A percentile compares a stretch with the other conserved stretches of the same genome.
phyloP scores from a whole-genome alignment of 202 grass and related monocot species.

The Zizania palustris region DNA sequence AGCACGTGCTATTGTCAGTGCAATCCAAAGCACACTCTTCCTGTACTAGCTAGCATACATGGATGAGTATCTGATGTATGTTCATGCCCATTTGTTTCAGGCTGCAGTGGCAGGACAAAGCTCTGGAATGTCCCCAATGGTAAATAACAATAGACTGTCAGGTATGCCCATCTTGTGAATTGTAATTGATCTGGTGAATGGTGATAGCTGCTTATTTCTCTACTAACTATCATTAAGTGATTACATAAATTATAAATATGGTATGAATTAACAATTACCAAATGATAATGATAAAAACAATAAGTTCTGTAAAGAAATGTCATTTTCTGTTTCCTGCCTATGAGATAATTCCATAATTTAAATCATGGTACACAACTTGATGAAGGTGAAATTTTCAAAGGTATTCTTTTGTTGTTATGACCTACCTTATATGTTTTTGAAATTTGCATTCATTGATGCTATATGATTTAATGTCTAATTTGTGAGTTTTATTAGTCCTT shows the following conservation, averaged over 20 bases:
- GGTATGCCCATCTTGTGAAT: constrained; percentile 47
- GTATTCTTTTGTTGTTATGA: constrained; percentile 15
- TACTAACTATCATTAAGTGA: neutral
- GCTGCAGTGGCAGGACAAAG: constrained; percentile 58
- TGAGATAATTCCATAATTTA: neutral
- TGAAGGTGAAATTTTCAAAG: constrained; percentile 26
- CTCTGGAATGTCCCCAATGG: constrained; percentile 54
- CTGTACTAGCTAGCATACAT: neutral
- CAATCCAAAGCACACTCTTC: constrained; percentile 7
- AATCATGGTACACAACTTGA: neutral
- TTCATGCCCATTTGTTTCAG: constrained; percentile 40
- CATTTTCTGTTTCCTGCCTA: neutral
- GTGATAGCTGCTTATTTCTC: constrained; percentile 7
- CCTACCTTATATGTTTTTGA: neutral
- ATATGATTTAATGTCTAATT: constrained; percentile 3
- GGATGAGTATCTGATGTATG: constrained; percentile 21
- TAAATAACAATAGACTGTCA: constrained; percentile 56
- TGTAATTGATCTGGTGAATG: constrained; percentile 4
- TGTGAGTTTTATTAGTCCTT: neutral
- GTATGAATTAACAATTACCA: too few species aligned
- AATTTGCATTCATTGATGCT: constrained; percentile 5
- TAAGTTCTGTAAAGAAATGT: neutral
- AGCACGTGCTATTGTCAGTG: constrained; percentile 66
- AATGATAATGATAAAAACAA: neutral
- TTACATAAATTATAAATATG: neutral